phyloP scores from a whole-genome alignment of 768 basidiomycete species.

The Kwoniella mangroviensis region DNA sequence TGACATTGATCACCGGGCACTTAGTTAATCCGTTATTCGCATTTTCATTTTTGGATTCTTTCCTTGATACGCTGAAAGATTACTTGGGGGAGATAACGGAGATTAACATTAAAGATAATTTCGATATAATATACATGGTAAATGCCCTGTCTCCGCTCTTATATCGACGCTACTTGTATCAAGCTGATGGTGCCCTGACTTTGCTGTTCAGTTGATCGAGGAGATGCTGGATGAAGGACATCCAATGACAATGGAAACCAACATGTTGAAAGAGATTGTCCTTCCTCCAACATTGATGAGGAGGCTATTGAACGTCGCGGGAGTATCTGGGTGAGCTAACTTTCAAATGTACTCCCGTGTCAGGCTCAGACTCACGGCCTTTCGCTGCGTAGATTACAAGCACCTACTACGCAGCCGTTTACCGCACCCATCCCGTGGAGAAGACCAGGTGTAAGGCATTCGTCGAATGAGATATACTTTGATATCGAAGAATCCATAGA shows the following conservation, averaged over 20 bases:
- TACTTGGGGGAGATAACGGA: conserved; percentile 87
- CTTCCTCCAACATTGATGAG: conserved; percentile 84
- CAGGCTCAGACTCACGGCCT: neutral
- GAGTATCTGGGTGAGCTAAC: conserved; percentile 61
- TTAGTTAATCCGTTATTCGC: conserved; percentile 87
- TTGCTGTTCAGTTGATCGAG: conserved; percentile 72
- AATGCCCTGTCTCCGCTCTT: conserved; percentile 33
- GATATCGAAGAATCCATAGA: conserved; percentile 83
- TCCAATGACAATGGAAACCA: conserved; percentile 86
- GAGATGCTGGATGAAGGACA: conserved; percentile 93
- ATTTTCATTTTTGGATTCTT: conserved; percentile 84
- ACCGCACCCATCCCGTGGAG: conserved; percentile 94
- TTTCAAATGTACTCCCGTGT: neutral
- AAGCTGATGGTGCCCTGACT: neutral
- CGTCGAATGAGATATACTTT: conserved; percentile 90
- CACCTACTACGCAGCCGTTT: conserved; percentile 64
- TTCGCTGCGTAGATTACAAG: conserved; percentile 40
- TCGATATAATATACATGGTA: conserved; percentile 93
- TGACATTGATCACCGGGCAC: neutral
- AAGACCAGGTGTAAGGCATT: conserved; percentile 77
- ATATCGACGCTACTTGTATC: neutral
- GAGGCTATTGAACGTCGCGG: conserved; percentile 66
- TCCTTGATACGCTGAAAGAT: conserved; percentile 78
- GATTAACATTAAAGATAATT: conserved; percentile 81
- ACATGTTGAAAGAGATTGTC: conserved; percentile 89